Evolutionary conservation across 2,329 filamentous ascomycete genomes (phyloP), one percentile per base, ranked within the genome.

Genomic region (Orbilia blumenaviensis): DNA sequence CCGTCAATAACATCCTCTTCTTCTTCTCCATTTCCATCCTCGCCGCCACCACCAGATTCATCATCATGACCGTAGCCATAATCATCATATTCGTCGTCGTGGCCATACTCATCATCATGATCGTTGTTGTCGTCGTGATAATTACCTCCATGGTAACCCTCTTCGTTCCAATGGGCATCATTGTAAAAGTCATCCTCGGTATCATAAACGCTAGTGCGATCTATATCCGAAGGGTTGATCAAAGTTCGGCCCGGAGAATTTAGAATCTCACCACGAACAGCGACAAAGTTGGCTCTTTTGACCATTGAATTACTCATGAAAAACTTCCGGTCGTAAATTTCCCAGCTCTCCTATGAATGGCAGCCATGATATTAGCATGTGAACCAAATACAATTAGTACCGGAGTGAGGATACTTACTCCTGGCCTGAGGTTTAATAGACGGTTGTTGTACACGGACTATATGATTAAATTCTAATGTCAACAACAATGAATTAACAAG

Each of bases 221-320:
- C 66, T n/a, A 21, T 42, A 21, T 69, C 58, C 12, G 7, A 21
- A 38, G 52, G 48, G 18, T 58, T 42, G 38, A 61, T 34, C 4
- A 34, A 18, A 14, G 66, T 69, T n/a, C n/a, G 6, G 41, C 41
- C 29, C 41, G 6, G 21, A 21, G n/a, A 14, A 42, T 69, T 29
- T 5, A 14, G 23, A 29, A 3, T 8, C 54, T 41, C 54, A 61
- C 66, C 66, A 52, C 66, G 34, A 41, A 61, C 29, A 36, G 54
- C 18, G 25, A 50, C 25, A 38, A 69, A 69, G 23, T 69, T 69
- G 6, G 52, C 38, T 16, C 42, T 46, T n/a, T 16, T 36, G 41
- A 69, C 32, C 25, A 69, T 7, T 2, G 66, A 61, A 5, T 61
- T 23, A 6, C 18, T 12, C 2, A 27, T 10, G 52, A 69, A 41